These are phyloP conservation scores for Mallotus repandus DNA, from an alignment of 441 rosid genomes.

Conservation along the genomic window DNA sequence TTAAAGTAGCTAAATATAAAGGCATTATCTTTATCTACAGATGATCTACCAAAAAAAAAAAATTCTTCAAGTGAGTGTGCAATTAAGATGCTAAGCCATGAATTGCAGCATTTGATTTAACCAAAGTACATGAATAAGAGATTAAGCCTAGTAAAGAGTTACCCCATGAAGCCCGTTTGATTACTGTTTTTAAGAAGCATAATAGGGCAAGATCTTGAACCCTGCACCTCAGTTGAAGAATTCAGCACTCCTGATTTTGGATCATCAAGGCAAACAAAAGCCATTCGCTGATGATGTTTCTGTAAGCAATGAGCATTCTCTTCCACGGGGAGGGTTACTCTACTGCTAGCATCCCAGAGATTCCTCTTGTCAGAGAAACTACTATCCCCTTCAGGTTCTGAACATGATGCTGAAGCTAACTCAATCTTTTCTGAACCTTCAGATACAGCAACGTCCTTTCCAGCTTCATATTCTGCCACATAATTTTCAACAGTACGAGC, in stretches of 20 bases:
- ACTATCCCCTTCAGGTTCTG: constrained; percentile 33
- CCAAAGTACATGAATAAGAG: background rate
- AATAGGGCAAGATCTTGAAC: constrained; percentile 61
- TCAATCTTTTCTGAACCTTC: constrained; percentile 25
- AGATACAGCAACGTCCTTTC: constrained; percentile 22
- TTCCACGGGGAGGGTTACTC: constrained; percentile 56
- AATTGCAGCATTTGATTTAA: background rate
- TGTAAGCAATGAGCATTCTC: constrained; percentile 63
- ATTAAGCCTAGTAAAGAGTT: constrained; percentile 23
- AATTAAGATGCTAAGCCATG: background rate
- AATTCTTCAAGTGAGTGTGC: background rate
- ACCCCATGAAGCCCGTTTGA: constrained; percentile 48
- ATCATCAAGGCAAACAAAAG: constrained; percentile 55
- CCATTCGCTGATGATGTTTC: constrained; percentile 51
- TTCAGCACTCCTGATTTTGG: constrained; percentile 29
- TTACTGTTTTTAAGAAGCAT: constrained; percentile 62
- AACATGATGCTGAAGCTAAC: constrained; percentile 16
- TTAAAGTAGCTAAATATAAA: background rate
- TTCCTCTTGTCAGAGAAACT: constrained; percentile 25
- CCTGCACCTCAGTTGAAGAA: constrained; percentile 37
- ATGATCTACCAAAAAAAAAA: background rate
- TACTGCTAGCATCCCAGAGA: constrained; percentile 61
- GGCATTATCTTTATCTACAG: background rate
- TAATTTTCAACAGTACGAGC: constrained; percentile 25
- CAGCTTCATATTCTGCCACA: constrained; percentile 30